phyloP scores from a whole-genome alignment of 2,329 filamentous ascomycete species.

The Phyllosticta paracitricarpa region DNA sequence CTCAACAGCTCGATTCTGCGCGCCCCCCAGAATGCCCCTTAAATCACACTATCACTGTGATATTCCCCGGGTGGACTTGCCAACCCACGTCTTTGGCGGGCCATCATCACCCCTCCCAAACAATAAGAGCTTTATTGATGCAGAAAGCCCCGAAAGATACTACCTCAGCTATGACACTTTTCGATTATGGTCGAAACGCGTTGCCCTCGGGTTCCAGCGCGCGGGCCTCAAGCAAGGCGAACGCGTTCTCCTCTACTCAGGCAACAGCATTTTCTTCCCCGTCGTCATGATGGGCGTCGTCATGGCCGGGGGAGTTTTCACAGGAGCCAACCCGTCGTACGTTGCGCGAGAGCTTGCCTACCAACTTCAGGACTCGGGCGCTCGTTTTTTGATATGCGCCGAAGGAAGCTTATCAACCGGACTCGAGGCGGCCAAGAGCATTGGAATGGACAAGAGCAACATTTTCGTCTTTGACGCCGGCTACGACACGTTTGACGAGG shows the following conservation, averaged over 20 bases:
- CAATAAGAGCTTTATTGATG: constrained; percentile 50
- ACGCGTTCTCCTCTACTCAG: constrained; percentile 62
- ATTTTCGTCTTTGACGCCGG: constrained; percentile 52
- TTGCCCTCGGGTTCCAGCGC: constrained; percentile 57
- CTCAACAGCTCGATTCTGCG: not conserved
- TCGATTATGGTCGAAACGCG: constrained; percentile 60
- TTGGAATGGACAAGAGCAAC: constrained; percentile 43
- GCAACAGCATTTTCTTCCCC: constrained; percentile 65
- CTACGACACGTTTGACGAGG: constrained; percentile 34
- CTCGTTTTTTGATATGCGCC: constrained; percentile 57
- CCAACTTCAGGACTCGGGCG: constrained; percentile 62
- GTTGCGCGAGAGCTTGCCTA: constrained; percentile 63
- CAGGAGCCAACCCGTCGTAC: constrained; percentile 62
- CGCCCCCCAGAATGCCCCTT: constrained; percentile 37
- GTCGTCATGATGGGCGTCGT: constrained; percentile 60
- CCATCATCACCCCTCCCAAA: constrained; percentile 37
- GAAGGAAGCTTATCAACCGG: constrained; percentile 51
- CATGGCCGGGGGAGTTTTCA: constrained; percentile 71
- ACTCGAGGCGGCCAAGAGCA: constrained; percentile 52
- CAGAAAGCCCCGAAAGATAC: constrained; percentile 55
- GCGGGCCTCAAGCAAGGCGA: constrained; percentile 58
- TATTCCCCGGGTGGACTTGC: constrained; percentile 36
- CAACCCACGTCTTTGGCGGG: constrained; percentile 42
- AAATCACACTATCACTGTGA: constrained; percentile 40
- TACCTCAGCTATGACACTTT: constrained; percentile 55